Base-by-base conservation (phyloP, 371 early-diverging fungal species). In the Rhizopus arrhizus region DNA sequence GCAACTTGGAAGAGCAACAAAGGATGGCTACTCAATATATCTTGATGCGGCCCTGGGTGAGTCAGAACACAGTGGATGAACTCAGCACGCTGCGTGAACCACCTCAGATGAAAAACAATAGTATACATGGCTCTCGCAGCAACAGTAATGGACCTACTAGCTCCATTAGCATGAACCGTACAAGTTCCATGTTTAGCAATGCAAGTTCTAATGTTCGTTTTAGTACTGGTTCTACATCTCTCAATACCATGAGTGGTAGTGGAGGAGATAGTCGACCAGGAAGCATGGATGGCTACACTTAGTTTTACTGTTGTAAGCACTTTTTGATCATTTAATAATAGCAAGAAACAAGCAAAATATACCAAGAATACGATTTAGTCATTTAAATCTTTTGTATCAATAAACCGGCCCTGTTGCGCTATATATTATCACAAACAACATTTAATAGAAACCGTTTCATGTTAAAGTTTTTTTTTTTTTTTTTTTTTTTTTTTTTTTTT, bases 21-120 rank as follows among this genome's bases (percentile, higher is more conserved):
- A 67, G 48, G 12, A 53, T 85, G 41, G 82, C 88, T 35, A 81
- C 84, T 7, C 92, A 92, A 50, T 91, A 90, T 69, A 72, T 92
- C 3, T 58, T 81, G 64, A 81, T 75, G 77, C 72, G 82, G 3
- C 66, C 79, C 5, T 81, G 82, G 82, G 82, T 87, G 0, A 78
- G 82, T 29, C 89, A 92, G 65, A 83, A 84, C 34, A 90, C 88
- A 36, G 84, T 91, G 11, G 92, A 92, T 64, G 90, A 90, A 59
- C 58, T 92, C 41, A 88, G 88, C 52, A 64, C 77, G 9, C 56
- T 80, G 22, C 82, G 92, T 2, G 92, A 91, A 60, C 92, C 89
- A 15, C 60, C 60, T n/a, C 60, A 42, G 40, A 5, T 22, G 59
- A 70, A 34, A 67, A 65, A 48, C 62, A 77, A 34, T 72, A 76